Base-by-base conservation (phyloP, 495 filamentous ascomycete genomes). In the Amphirosellinia nigrospora region DNA sequence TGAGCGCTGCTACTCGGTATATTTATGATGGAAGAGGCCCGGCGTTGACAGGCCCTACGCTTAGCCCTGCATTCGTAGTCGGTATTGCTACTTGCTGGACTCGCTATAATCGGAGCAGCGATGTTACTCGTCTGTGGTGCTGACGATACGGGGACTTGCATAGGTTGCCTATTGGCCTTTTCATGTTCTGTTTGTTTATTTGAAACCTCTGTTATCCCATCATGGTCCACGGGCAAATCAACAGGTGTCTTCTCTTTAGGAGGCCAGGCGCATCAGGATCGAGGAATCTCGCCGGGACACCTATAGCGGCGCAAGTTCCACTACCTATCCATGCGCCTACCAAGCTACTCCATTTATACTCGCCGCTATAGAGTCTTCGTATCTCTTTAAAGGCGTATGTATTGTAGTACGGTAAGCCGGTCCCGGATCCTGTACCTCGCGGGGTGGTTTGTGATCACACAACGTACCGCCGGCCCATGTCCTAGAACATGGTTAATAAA, bases 341-440 rank as follows among this genome's bases (percentile, higher is more conserved):
- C 75, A 96, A 84, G 23, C 83, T 81, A 70, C 93, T 96, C 90
- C 90, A 97, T 71, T 85, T 87, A 74, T 91, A 92, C 64, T 90
- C 87, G 53, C 91, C 86, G 9, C 80, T 83, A 62, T 86, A 82
- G 39, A 94, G 88, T 68, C 82, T 84, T 75, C 89, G 88, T 28
- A 93, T 89, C 81, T 94, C 87, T 64, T 86, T 85, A 78, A 91
- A 96, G 9, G 92, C 93, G 69, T 90, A 89, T 28, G 87, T 81
- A 73, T 91, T 93, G 45, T 87, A 86, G 78, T 93, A 97, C 11
- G 91, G 87, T 28, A 97, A 84, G 0, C 90, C 90, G 0, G 93
- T 96, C 70, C 84, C 85, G 92, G 91, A 73, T 97, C 93, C 89
- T 85, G 78, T 93, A 96, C 53, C 85, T 88, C 26, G 93, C 93